These are phyloP conservation scores for Nemania sp. DNA, from an alignment of 2,329 filamentous ascomycete genomes.

Conservation along the genomic window DNA sequence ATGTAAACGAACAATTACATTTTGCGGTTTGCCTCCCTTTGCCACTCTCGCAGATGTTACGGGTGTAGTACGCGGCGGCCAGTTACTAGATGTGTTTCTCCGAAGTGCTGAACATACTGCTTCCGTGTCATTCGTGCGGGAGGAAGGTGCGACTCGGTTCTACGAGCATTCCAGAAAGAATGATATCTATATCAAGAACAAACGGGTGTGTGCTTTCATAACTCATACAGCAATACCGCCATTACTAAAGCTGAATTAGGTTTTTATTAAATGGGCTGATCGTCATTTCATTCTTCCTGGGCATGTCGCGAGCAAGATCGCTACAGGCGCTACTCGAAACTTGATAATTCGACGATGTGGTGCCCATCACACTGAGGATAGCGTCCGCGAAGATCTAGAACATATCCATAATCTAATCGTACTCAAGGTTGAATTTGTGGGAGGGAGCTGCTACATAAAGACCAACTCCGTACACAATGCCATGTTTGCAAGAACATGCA, in stretches of 20 bases:
- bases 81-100: constrained; percentile 76
- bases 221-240: not conserved
- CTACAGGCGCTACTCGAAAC: constrained; percentile 77
- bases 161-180: constrained; percentile 72
- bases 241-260: constrained; percentile 57
- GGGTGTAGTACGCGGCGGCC: constrained; percentile 74
- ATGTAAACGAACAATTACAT: constrained; percentile 68
- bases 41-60: constrained; percentile 75
- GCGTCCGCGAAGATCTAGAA: constrained; percentile 78
- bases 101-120: constrained; percentile 69
- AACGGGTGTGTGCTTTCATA: constrained; percentile 67
- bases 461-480: constrained; percentile 84
- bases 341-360: constrained; percentile 73
- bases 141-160: constrained; percentile 72
- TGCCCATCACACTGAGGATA: constrained; percentile 69
- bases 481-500: constrained; percentile 80
- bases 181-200: constrained; percentile 76
- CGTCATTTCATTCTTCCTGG: constrained; percentile 74
- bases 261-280: constrained; percentile 76
- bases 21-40: constrained; percentile 71
- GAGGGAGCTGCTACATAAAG: constrained; percentile 73
- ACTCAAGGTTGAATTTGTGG: constrained; percentile 70
- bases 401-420: constrained; percentile 85
- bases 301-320: constrained; percentile 74
- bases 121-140: constrained; percentile 77